A percentile compares a stretch with the other conserved stretches of the same genome.
phyloP scores from a whole-genome alignment of 805 yeast genomes.

The Saccharomycopsis lassenensis region DNA sequence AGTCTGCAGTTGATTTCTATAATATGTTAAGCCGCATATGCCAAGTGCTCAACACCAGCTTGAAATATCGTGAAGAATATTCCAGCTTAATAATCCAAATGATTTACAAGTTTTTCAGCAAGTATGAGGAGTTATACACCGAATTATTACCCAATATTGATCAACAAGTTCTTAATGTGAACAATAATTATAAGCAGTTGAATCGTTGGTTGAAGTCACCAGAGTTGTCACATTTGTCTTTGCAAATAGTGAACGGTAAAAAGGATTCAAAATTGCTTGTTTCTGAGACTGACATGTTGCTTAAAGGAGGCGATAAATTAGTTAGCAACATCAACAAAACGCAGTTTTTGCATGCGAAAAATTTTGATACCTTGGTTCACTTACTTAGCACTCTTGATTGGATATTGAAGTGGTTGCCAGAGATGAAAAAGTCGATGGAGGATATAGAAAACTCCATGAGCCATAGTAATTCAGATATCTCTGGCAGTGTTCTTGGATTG shows the following conservation, averaged over 20 bases:
- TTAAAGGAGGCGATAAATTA: conserved; percentile 23
- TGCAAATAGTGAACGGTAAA: conserved; percentile 22
- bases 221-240: conserved; percentile 25
- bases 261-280: conserved; percentile 17
- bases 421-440: conserved; percentile 32
- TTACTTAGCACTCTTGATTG: conserved; percentile 45
- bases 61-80: conserved; percentile 45
- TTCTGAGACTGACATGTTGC: conserved; percentile 24
- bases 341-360: conserved; percentile 43
- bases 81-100: conserved; percentile 33
- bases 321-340: conserved; percentile 30
- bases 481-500: conserved; percentile 5
- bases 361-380: conserved; percentile 40
- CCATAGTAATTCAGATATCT: neutral
- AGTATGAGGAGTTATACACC: conserved; percentile 26
- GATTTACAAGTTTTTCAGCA: conserved; percentile 26
- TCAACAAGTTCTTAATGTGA: conserved; percentile 19
- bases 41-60: conserved; percentile 47
- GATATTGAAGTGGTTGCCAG: conserved; percentile 51
- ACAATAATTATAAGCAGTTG: conserved; percentile 20
- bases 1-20: conserved; percentile 37
- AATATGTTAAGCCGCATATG: conserved; percentile 38
- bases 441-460: neutral
- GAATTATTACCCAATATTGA: conserved; percentile 20
- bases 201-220: conserved; percentile 24